Percentiles rank a stretch among this genome's conserved stretches.
phyloP scores from a whole-genome alignment of 306 rosid genomes.

The Myrica gale region DNA sequence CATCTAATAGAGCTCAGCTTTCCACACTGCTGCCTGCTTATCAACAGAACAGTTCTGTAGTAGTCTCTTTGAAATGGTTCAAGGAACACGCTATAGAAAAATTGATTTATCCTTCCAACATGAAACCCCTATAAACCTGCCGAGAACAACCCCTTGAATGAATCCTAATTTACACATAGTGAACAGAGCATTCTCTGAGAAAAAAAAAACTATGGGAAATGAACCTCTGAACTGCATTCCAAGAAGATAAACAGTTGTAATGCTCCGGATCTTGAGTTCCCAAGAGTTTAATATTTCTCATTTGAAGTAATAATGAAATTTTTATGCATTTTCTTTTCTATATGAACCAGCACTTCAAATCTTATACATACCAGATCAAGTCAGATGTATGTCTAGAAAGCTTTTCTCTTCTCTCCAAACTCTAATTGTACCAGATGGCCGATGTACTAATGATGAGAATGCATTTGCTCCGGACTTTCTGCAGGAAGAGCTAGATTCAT shows the following conservation, averaged over 20 bases:
- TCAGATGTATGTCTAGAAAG: background rate
- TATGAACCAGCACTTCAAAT: background rate
- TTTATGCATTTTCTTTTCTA: no score
- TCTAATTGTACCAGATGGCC: no score
- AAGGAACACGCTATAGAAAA: background rate
- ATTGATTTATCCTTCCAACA: background rate
- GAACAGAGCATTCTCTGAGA: background rate
- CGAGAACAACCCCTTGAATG: background rate
- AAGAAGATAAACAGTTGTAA: background rate
- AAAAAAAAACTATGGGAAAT: background rate
- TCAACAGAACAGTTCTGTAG: background rate
- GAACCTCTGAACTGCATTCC: background rate
- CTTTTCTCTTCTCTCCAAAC: background rate
- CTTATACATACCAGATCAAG: background rate
- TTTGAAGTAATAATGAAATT: background rate
- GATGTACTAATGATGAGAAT: background rate
- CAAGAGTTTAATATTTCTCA: background rate
- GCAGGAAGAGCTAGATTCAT: conserved; percentile 49
- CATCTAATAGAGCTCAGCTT: background rate
- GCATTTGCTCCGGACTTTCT: conserved; percentile 1
- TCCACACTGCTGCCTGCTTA: background rate
- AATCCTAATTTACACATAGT: no score
- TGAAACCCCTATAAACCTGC: background rate
- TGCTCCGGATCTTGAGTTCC: background rate
- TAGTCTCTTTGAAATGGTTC: background rate